A percentile compares a stretch with the other conserved stretches of the same genome.
Evolutionary conservation across 305 asterid species (phyloP).

Genomic region (Fraxinus angustifolia): DNA sequence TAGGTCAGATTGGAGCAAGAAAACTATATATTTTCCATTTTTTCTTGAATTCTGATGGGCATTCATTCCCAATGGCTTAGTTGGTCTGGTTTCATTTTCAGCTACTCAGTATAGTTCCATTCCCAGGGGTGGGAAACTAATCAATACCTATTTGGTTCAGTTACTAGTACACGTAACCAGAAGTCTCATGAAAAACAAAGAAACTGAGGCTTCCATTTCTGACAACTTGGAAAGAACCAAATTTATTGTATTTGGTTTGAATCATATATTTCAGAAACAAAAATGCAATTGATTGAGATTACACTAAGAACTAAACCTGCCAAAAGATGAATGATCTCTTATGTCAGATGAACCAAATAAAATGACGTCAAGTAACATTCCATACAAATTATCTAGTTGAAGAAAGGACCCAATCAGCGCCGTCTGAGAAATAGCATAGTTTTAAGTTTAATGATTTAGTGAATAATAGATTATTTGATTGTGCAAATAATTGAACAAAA

Average conservation of each 20-base stretch:
- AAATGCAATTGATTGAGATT: background rate
- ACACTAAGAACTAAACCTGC: background rate
- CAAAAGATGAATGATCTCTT: background rate
- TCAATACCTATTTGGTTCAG: background rate
- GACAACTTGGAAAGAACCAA: background rate
- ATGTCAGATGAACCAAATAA: background rate
- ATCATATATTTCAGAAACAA: background rate
- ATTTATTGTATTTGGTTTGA: background rate
- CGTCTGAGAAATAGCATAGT: background rate
- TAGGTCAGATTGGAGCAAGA: too few species aligned
- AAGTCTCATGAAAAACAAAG: background rate
- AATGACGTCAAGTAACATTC: background rate
- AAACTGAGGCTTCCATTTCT: background rate
- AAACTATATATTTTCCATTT: background rate
- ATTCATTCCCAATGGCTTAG: background rate
- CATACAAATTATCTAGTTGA: background rate
- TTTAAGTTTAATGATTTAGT: background rate
- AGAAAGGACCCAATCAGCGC: background rate
- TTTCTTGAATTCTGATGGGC: background rate
- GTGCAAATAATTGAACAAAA: background rate
- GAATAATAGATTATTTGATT: background rate
- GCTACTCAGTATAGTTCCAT: background rate
- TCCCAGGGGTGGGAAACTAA: background rate
- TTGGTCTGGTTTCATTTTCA: background rate
- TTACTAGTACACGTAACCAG: background rate